phyloP scores from a whole-genome alignment of 495 filamentous ascomycete species.

The Daldinia caldariorum region DNA sequence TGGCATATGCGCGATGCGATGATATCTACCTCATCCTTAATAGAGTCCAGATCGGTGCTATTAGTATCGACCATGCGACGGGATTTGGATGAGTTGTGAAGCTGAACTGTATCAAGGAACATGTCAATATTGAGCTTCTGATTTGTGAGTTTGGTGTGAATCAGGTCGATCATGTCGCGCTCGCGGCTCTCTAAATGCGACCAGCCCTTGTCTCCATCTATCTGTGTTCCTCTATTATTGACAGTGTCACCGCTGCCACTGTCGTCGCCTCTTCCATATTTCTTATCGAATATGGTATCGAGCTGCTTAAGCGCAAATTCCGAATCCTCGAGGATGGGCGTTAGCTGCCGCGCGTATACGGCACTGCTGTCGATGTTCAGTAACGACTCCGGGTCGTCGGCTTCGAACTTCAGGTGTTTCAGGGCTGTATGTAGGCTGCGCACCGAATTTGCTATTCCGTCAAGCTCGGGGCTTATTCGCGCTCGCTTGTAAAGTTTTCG shows the following conservation, averaged over 20 bases:
- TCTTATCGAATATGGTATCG: conserved; percentile 54
- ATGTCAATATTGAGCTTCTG: conserved; percentile 56
- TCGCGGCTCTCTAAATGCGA: conserved; percentile 44
- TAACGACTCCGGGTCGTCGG: conserved; percentile 59
- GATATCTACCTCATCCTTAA: conserved; percentile 62
- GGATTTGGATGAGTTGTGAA: conserved; percentile 53
- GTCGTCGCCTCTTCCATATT: conserved; percentile 41
- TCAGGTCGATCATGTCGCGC: conserved; percentile 51
- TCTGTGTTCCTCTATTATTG: conserved; percentile 25
- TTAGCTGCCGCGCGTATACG: conserved; percentile 56
- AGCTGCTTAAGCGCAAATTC: conserved; percentile 60
- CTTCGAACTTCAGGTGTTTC: conserved; percentile 60
- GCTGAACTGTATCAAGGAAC: conserved; percentile 59
- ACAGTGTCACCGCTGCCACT: conserved; percentile 12
- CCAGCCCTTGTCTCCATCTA: conserved; percentile 46
- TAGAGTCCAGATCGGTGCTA: conserved; percentile 49
- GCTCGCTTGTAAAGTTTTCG: conserved; percentile 53
- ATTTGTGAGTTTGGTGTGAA: conserved; percentile 49
- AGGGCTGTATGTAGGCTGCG: conserved; percentile 59
- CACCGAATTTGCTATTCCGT: conserved; percentile 50
- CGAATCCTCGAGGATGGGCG: conserved; percentile 59
- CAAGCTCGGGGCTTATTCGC: conserved; percentile 53
- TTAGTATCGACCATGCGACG: conserved; percentile 44
- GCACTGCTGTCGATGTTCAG: conserved; percentile 50
- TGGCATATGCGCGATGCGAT: conserved; percentile 59